Evolutionary conservation across 306 rosid species (phyloP).

Genomic region (Rubus parviflorus): DNA sequence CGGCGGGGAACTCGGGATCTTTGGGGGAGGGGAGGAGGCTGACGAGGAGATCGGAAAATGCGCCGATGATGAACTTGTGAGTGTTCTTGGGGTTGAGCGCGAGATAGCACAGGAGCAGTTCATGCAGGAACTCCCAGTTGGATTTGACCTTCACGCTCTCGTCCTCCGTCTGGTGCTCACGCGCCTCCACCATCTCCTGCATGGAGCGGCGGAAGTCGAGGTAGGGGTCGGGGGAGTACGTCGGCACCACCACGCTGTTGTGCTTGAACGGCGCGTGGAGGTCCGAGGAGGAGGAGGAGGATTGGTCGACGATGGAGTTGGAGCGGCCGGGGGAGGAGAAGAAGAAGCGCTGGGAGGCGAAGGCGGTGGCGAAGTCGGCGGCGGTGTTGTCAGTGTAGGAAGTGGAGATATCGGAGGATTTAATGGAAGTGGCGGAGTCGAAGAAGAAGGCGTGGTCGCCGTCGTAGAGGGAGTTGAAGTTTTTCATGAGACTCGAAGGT

Average conservation of each 20-base stretch:
- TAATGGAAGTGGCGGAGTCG: constrained; percentile 29
- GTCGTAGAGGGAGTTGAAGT: constrained; percentile 88
- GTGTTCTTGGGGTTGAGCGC: constrained; percentile 75
- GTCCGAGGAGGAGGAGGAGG: constrained; percentile 20
- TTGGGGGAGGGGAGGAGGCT: constrained; percentile 45
- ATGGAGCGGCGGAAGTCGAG: constrained; percentile 79
- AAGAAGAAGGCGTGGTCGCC: constrained; percentile 37
- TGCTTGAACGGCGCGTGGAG: constrained; percentile 31
- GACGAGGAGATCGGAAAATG: constrained; percentile 78
- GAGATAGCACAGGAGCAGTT: constrained; percentile 79
- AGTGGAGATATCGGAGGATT: constrained; percentile 34
- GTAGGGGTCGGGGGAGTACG: constrained; percentile 82
- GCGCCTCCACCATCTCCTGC: constrained; percentile 98
- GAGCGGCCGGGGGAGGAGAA: constrained; percentile 88
- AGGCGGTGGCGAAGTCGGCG: constrained; percentile 62
- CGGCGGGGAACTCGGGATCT: constrained; percentile 21
- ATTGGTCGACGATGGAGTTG: constrained; percentile 68
- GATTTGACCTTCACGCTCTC: constrained; percentile 46
- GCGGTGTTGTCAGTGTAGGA: constrained; percentile 12
- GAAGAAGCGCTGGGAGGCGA: constrained; percentile 87
- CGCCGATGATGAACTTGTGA: constrained; percentile 75
- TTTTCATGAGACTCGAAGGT: constrained; percentile 46
- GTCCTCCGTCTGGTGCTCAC: constrained; percentile 48
- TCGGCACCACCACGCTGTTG: constrained; percentile 69
- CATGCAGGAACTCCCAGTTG: constrained; percentile 74